Conservation (phyloP, 495 filamentous ascomycete species). For the Cairneyella variabilis region DNA sequence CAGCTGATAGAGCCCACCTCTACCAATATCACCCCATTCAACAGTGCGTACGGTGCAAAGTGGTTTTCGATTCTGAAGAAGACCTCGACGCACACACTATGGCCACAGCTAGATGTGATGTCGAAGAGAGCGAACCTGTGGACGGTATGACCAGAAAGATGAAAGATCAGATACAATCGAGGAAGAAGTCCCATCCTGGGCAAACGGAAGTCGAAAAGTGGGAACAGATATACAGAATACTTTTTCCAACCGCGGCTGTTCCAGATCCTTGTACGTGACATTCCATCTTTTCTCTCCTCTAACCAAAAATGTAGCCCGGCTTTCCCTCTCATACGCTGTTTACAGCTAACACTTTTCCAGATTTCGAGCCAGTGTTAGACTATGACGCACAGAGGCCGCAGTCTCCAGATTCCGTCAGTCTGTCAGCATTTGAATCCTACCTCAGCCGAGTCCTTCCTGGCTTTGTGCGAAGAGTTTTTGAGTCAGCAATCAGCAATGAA, state of each 20-base stretch:
- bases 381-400: neutral
- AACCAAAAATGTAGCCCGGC: too few species aligned
- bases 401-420: neutral
- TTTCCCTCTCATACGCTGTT: too few species aligned
- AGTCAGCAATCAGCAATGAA: neutral
- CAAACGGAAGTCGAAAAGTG: slow-evolving; percentile 17
- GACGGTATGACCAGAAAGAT: slow-evolving; percentile 15
- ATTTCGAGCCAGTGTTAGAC: slow-evolving; percentile 18
- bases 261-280: slow-evolving; percentile 15
- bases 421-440: slow-evolving; percentile 11
- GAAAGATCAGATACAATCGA: slow-evolving; percentile 5
- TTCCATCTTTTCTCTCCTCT: neutral
- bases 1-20: slow-evolving; percentile 10
- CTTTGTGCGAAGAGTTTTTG: neutral
- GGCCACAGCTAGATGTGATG: neutral
- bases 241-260: slow-evolving; percentile 9
- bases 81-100: slow-evolving; percentile 13
- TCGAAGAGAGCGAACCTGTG: neutral
- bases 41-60: slow-evolving; percentile 20
- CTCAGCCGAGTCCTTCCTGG: slow-evolving; percentile 9
- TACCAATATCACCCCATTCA: slow-evolving; percentile 13
- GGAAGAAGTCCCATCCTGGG: slow-evolving; percentile 10
- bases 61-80: slow-evolving; percentile 2
- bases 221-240: slow-evolving; percentile 13
- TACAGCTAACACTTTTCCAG: slow-evolving; percentile 4